These are phyloP conservation scores for Gossypium ekmanianum DNA, from an alignment of 345 rosid species.

Conservation along the genomic window DNA sequence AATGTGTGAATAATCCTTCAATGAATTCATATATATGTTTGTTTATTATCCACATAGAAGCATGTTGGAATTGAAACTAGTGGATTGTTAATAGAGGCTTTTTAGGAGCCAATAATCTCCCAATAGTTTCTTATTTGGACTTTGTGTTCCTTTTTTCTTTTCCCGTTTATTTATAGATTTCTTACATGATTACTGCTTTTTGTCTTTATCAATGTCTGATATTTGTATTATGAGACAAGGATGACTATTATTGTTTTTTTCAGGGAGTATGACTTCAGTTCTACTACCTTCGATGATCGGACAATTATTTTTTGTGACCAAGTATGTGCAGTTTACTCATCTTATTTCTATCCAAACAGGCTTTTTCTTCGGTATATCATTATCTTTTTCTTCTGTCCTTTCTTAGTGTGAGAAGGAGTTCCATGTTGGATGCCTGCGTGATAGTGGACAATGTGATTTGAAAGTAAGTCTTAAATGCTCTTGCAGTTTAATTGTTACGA, in stretches of 20 bases:
- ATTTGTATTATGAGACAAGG: not conserved
- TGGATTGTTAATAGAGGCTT: not conserved
- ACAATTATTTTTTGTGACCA: constrained; percentile 95
- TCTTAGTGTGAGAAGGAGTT: constrained; percentile 93
- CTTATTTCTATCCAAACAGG: constrained; percentile 4
- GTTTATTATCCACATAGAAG: not conserved
- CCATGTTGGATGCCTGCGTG: constrained; percentile 89
- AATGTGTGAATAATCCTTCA: not conserved
- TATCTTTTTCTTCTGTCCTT: constrained; percentile 20
- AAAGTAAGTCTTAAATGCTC: constrained; percentile 50
- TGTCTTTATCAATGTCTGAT: not conserved
- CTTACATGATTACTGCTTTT: not conserved
- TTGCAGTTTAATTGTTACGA: constrained; percentile 1
- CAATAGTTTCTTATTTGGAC: not conserved
- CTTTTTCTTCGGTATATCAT: not conserved
- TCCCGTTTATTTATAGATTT: not conserved
- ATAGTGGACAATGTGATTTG: constrained; percentile 65
- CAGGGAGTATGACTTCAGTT: constrained; percentile 80
- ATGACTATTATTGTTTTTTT: constrained; percentile 13
- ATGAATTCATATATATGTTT: not conserved
- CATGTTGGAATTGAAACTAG: not conserved
- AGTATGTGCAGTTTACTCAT: constrained; percentile 38
- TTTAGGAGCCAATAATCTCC: not conserved
- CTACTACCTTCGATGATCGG: constrained; percentile 63
- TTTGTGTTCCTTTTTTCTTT: not conserved